Percentiles rank a stretch among this genome's conserved stretches.
Conservation (phyloP, 2,329 filamentous ascomycete species). For the Trichoderma sp. region DNA sequence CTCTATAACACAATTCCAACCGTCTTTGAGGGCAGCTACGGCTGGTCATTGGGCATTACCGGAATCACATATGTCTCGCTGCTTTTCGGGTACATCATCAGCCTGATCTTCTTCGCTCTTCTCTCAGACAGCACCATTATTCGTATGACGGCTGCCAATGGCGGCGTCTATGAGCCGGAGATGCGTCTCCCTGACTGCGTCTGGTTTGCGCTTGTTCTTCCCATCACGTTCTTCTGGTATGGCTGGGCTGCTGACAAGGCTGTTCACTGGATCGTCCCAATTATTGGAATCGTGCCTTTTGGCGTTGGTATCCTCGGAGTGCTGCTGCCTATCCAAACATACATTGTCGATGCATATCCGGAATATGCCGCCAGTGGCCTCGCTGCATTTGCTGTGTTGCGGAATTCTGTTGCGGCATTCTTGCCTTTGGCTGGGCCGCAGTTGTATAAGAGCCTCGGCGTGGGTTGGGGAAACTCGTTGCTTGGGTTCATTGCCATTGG, state of each 20-base stretch:
- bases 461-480: conserved; percentile 58
- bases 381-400: conserved; percentile 40
- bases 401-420: conserved; percentile 66
- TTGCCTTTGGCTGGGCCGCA: conserved; percentile 70
- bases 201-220: conserved; percentile 41
- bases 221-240: conserved; percentile 43
- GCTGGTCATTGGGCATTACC: conserved; percentile 17
- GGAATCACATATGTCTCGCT: conserved; percentile 9
- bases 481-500: conserved; percentile 52
- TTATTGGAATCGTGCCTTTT: conserved; percentile 40
- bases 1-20: conserved; percentile 49
- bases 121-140: conserved; percentile 44
- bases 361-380: conserved; percentile 29
- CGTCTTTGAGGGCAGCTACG: conserved; percentile 47
- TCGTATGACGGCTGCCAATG: conserved; percentile 43
- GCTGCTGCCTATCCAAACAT: conserved; percentile 47
- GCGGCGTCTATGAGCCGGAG: conserved; percentile 34
- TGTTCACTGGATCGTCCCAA: conserved; percentile 42
- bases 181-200: conserved; percentile 43
- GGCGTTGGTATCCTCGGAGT: conserved; percentile 16
- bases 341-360: conserved; percentile 42
- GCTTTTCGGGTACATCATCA: conserved; percentile 1
- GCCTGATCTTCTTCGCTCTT: conserved; percentile 25
- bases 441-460: conserved; percentile 65
- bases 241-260: conserved; percentile 41